Base-by-base conservation (phyloP, 441 rosid genomes). In the Populus tomentosa region DNA sequence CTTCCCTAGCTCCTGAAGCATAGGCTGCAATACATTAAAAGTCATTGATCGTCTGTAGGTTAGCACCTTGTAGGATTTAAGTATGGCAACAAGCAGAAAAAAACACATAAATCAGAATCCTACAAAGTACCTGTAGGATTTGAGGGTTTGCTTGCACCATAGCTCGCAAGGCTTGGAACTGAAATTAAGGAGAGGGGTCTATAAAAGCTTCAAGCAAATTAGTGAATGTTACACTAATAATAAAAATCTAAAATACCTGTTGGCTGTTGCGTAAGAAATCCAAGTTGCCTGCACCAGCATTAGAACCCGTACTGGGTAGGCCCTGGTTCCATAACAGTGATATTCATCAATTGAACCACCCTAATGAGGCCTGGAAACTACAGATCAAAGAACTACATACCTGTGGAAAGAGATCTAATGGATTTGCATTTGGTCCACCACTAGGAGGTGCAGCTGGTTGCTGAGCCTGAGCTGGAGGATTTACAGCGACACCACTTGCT, bases 121-220 rank as follows among this genome's bases (percentile, higher is more conserved):
- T 7, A 14, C 67, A n/a, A 78, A 6, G 67, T 74, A 88, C 97
- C 97, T 92, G 97, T 67, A 92, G 85, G 77, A 92, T 90, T 83
- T 92, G 97, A 33, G 95, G 97, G 79, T 92, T 92, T 11, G 97
- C 91, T 83, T 92, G 97, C 65, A 92, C 97, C 97, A 91, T 92
- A 75, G 90, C 86, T 75, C 95, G 83, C 88, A 92, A 80, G 33
- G 97, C 93, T 90, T 91, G 97, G 86, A 92, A 92, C 97, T 92
- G 83, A 71, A 75, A 53, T 16, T 18, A 14, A 69, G 21, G 16
- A 46, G 23, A 35, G 10, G 16, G 56, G 13, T 38, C 24, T 14
- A 16, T 71, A 24, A 73, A 63, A 20, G 28, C 53, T 33, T 26
- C 62, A 38, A 35, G 50, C 63, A 46, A 74, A 50, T 30, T 35